phyloP scores from a whole-genome alignment of 257 asterid genomes.

The Ehretia macrophylla region DNA sequence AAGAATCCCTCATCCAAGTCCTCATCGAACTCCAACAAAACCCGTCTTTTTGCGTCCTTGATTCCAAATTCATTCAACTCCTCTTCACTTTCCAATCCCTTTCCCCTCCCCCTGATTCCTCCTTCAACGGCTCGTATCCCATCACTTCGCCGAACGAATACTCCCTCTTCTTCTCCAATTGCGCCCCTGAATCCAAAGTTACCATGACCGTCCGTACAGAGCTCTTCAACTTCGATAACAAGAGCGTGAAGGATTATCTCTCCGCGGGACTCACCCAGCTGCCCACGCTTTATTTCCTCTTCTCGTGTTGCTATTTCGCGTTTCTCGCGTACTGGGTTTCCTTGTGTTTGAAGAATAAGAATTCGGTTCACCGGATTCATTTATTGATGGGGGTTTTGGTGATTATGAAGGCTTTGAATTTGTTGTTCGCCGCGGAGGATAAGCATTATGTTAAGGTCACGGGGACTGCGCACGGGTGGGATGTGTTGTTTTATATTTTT shows the following conservation, averaged over 20 bases:
- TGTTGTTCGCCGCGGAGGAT: conserved; percentile 88
- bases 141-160: conserved; percentile 77
- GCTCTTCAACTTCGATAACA: conserved; percentile 68
- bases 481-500: conserved; percentile 87
- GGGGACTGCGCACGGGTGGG: conserved; percentile 98
- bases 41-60: conserved; percentile 74
- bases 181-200: conserved; percentile 83
- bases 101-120: conserved; percentile 82
- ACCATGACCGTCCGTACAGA: conserved; percentile 84
- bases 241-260: conserved; percentile 65
- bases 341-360: conserved; percentile 43
- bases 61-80: conserved; percentile 51
- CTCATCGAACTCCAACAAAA: conserved; percentile 72
- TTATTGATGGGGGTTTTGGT: conserved; percentile 72
- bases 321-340: conserved; percentile 67
- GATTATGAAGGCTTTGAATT: conserved; percentile 75
- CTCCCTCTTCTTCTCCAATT: conserved; percentile 84
- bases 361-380: conserved; percentile 83
- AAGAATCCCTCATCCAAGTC: conserved; percentile 79
- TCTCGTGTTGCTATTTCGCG: conserved; percentile 52
- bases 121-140: conserved; percentile 56
- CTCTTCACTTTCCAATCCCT: conserved; percentile 79
- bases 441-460: conserved; percentile 92
- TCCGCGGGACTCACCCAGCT: conserved; percentile 86
- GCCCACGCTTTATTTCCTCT: conserved; percentile 64